These are phyloP conservation scores for Geranium brycei DNA, from an alignment of 345 rosid genomes.

Conservation along the genomic window DNA sequence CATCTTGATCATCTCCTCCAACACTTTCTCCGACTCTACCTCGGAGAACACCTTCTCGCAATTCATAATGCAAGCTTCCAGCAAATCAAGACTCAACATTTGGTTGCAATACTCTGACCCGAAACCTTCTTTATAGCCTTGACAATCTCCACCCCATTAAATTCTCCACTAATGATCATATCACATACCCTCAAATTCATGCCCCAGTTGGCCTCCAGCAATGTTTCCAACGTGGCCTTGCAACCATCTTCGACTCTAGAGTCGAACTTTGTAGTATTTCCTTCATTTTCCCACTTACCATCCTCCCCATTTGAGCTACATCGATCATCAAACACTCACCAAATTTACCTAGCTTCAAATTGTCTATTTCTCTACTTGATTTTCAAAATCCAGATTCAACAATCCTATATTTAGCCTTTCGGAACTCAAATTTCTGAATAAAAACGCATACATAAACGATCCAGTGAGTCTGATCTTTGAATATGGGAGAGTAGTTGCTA, in stretches of 20 bases:
- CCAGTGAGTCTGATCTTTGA: too few species aligned
- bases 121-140: constrained; percentile 58
- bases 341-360: constrained; percentile 49
- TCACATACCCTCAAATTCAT: constrained; percentile 79
- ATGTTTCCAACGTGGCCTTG: constrained; percentile 63
- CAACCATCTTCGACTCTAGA: constrained; percentile 66
- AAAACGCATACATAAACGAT: too few species aligned
- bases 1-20: constrained; percentile 82
- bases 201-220: constrained; percentile 78
- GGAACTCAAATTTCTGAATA: too few species aligned
- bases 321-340: constrained; percentile 64
- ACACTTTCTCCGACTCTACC: constrained; percentile 58
- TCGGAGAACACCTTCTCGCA: constrained; percentile 72
- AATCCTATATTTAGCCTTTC: too few species aligned
- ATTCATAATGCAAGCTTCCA: constrained; percentile 64
- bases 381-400: too few species aligned
- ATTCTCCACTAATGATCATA: constrained; percentile 57
- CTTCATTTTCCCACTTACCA: constrained; percentile 69
- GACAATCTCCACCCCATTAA: constrained; percentile 51
- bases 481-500: too few species aligned
- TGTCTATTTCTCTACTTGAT: constrained; percentile 35
- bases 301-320: constrained; percentile 70
- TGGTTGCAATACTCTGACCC: constrained; percentile 42
- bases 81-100: constrained; percentile 56
- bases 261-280: constrained; percentile 73